Base-by-base conservation (phyloP, 768 basidiomycete species). In the Tricholoma matsutake region DNA sequence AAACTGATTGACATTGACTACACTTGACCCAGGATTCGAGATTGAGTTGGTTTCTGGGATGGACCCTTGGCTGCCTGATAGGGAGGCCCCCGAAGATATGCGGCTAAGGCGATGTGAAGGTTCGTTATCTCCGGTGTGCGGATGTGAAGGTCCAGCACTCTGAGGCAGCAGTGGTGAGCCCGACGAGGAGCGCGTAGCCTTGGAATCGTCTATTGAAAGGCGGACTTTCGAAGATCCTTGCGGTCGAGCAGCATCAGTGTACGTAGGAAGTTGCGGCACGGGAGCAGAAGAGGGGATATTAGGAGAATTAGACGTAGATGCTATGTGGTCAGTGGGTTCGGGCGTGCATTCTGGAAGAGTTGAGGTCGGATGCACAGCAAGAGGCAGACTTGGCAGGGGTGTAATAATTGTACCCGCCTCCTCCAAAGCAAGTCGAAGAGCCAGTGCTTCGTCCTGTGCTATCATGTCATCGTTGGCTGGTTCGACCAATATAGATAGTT, bases 1-100 rank as follows among this genome's bases (percentile, higher is more conserved):
- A 63, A 83, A 88, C n/a, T 80, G 78, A 63, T 78, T 80, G 0
- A 75, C 69, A 62, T 75, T 79, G n/a, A 77, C 47, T 28, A 72
- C 58, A 53, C 32, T 63, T 35, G 58, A 25, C 22, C 22, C 22
- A 25, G 22, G 25, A 51, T 29, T 56, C 28, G 58, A 28, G 5
- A 47, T 49, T 29, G 7, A 18, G 35, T 35, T 28, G 9, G 29
- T 37, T 34, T 58, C 52, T n/a, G 54, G 4, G 18, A 31, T 18
- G 3, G 39, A 43, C 6, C 22, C 20, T 14, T 54, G 34, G 9
- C 5, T 25, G 14, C 62, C 39, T 54, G 39, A 31, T 11, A 56
- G 49, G 7, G 63, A 66, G 9, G 28, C 34, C 31, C 25, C 35
- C 6, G 65, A 64, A 18, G 61, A 34, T 10, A 54, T 25, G 9